A percentile compares a stretch with the other conserved stretches of the same genome.
These are phyloP conservation scores for Carpinus fangiana DNA, from an alignment of 306 rosid genomes.

Conservation along the genomic window DNA sequence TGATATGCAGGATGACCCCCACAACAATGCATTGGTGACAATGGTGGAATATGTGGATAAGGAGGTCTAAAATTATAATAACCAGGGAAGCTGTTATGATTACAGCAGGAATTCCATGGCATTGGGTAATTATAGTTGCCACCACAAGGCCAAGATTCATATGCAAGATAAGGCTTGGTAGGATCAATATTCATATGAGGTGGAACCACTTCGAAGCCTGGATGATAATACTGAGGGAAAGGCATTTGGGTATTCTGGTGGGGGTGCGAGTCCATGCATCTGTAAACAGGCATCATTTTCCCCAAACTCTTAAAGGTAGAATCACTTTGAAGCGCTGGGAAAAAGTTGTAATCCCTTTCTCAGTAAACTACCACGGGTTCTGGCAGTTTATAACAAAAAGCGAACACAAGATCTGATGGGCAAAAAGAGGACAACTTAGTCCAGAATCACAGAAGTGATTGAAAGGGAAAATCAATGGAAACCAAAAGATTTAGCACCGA, in stretches of 20 bases:
- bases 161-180: conserved; percentile 35
- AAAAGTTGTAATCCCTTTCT: conserved; percentile 5
- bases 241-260: conserved; percentile 43
- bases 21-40: conserved; percentile 34
- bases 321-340: neutral
- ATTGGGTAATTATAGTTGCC: conserved; percentile 36
- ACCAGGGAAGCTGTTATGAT: conserved; percentile 44
- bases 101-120: conserved; percentile 44
- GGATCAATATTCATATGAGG: conserved; percentile 46
- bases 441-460: neutral
- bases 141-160: conserved; percentile 46
- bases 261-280: conserved; percentile 57
- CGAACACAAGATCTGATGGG: neutral
- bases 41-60: conserved; percentile 35
- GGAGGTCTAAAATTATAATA: conserved; percentile 31
- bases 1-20: conserved; percentile 41
- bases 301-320: conserved; percentile 4
- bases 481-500: neutral
- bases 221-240: conserved; percentile 27
- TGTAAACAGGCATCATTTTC: conserved; percentile 52
- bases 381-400: conserved; percentile 17
- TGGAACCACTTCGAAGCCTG: conserved; percentile 29
- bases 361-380: neutral
- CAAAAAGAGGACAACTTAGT: neutral
- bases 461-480: neutral